These are phyloP conservation scores for Coprinopsis marcescibilis DNA, from an alignment of 768 basidiomycete genomes.

Conservation along the genomic window DNA sequence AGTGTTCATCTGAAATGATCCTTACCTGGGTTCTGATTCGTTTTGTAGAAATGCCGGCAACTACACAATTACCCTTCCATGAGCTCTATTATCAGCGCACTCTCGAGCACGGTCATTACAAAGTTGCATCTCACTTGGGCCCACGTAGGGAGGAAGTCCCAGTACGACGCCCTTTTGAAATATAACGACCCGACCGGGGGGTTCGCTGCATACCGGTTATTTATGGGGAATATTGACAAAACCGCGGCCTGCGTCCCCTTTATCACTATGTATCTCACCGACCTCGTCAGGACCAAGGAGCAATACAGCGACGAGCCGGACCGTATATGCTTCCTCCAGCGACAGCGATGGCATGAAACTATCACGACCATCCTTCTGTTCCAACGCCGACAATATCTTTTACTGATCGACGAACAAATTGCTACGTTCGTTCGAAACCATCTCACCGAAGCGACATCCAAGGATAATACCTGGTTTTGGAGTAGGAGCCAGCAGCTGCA, in stretches of 20 bases:
- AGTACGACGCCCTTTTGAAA: constrained; percentile 45
- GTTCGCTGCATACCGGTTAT: constrained; percentile 48
- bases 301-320: constrained; percentile 38
- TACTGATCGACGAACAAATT: constrained; percentile 40
- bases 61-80: constrained; percentile 65
- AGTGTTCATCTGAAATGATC: constrained; percentile 16
- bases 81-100: constrained; percentile 58
- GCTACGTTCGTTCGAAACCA: constrained; percentile 42
- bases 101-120: constrained; percentile 53
- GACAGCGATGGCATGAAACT: constrained; percentile 52
- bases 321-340: constrained; percentile 47
- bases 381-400: constrained; percentile 46
- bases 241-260: constrained; percentile 58
- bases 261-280: constrained; percentile 56
- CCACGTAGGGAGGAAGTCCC: constrained; percentile 47
- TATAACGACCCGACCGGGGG: constrained; percentile 56
- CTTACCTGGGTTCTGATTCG: constrained; percentile 8
- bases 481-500: constrained; percentile 54
- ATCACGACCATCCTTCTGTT: constrained; percentile 51
- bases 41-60: constrained; percentile 53
- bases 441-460: constrained; percentile 33
- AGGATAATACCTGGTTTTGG: constrained; percentile 53
- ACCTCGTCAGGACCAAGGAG: constrained; percentile 51
- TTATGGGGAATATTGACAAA: constrained; percentile 42
- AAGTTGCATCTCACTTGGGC: constrained; percentile 62